phyloP scores from a whole-genome alignment of 495 filamentous ascomycete genomes.

The Tuber brumale region DNA sequence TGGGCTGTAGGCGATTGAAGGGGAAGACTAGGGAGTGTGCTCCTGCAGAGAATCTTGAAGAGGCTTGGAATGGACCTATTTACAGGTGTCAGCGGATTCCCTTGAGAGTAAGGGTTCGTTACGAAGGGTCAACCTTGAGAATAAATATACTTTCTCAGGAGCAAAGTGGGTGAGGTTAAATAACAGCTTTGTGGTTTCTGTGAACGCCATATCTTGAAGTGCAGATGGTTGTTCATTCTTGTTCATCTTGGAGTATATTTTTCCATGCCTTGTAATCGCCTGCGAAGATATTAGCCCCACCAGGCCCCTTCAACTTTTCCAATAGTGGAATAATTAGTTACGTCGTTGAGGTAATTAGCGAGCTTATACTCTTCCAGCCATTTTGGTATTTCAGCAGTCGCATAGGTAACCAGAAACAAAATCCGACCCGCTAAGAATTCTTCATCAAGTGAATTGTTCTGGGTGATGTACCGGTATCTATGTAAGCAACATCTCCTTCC shows the following conservation, averaged over 20 bases:
- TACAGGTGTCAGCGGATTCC: not conserved
- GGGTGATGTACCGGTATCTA: not conserved
- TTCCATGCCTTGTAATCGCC: conserved; percentile 65
- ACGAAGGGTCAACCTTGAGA: conserved; percentile 8
- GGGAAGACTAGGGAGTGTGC: conserved; percentile 52
- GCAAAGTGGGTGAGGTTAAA: conserved; percentile 79
- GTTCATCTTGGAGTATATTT: conserved; percentile 49
- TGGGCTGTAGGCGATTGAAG: conserved; percentile 56
- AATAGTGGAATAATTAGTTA: conserved; percentile 34
- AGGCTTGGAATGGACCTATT: conserved; percentile 58
- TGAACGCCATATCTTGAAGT: conserved; percentile 72
- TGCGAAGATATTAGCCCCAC: conserved; percentile 40
- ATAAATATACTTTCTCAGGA: conserved; percentile 44
- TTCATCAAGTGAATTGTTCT: conserved; percentile 71
- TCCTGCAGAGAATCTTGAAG: conserved; percentile 60
- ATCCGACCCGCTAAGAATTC: conserved; percentile 82
- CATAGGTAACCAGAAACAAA: conserved; percentile 82
- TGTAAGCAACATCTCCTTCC: conserved; percentile 16
- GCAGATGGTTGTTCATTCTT: conserved; percentile 46
- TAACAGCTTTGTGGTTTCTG: conserved; percentile 76
- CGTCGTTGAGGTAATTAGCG: conserved; percentile 60
- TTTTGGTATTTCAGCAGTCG: conserved; percentile 58
- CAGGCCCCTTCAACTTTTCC: not conserved
- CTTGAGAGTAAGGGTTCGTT: not conserved
- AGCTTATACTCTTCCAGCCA: conserved; percentile 66